Base-by-base conservation (phyloP, 2,329 filamentous ascomycete species). In the Phialophora tarda region DNA sequence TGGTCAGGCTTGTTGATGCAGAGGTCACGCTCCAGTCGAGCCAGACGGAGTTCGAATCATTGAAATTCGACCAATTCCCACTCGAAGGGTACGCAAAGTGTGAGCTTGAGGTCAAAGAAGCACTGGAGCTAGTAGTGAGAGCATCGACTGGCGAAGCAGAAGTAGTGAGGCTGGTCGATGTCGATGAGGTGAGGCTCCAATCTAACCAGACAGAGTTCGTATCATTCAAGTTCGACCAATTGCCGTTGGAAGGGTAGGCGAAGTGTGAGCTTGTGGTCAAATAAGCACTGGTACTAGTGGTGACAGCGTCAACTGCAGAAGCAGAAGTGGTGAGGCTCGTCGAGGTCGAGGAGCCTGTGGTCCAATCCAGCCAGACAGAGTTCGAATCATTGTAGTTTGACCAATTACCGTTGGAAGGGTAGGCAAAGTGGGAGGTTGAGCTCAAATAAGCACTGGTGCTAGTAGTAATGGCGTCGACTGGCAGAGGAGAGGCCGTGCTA, bases 281-380 rank as follows among this genome's bases (percentile, higher is more conserved):
- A 44, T n/a, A 44, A n/a, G 38, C 38, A 44, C 38, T 59, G 30
- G 57, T 59, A 41, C 38, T 59, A 10, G 57, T 58, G 6, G 54
- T 64, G 12, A 44, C 2, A 28, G 55, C 32, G 34, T 50, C 41
- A 64, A 51, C 62, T n/a, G 55, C 32, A 38, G 54, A 56, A 56
- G 54, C 30, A 6, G 54, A 34, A 32, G 54, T 57, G 8, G 54
- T 57, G 14, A 41, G 34, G 32, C 54, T 23, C 1, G 54, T 12
- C 3, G 23, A 57, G 1, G 30, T 23, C 14, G 57, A 30, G 17
- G 24, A 10, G 5, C 41, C 30, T 6, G 32, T 1, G 23, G 21
- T 59, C 57, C 57, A 59, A 14, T 59, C 57, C 21, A 59, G 26
- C 57, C 57, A 41, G 57, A 28, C 44, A 26, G 44, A 41, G 57